Percentiles rank a stretch among this genome's conserved stretches.
phyloP scores from a whole-genome alignment of 1,284 basidiomycete genomes.

The Spongispora temasekensis region DNA sequence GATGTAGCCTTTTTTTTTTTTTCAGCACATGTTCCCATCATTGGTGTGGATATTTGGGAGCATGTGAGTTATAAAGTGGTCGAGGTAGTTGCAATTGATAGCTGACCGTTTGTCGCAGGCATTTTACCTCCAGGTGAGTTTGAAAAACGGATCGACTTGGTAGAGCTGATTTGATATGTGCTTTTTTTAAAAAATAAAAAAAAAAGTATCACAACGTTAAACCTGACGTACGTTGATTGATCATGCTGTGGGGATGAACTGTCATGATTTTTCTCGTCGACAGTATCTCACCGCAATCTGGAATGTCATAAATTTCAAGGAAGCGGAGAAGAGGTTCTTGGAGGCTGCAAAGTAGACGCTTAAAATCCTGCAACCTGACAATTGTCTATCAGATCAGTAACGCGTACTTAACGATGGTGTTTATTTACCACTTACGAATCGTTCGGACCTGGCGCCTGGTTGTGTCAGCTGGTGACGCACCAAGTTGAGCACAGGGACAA shows the following conservation, averaged over 20 bases:
- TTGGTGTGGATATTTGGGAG: conserved; percentile 98
- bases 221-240: conserved; percentile 66
- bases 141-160: background rate
- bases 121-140: conserved; percentile 69
- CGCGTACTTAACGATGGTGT: background rate
- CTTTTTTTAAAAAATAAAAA: no score
- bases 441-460: no score
- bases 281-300: conserved; percentile 81
- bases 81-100: conserved; percentile 9
- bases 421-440: background rate
- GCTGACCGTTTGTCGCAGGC: conserved; percentile 42
- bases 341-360: conserved; percentile 44
- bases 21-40: conserved; percentile 81
- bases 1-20: no score
- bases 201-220: conserved; percentile 93
- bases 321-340: conserved; percentile 72
- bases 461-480: no score
- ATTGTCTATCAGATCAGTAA: conserved; percentile 1
- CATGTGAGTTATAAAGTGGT: conserved; percentile 58
- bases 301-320: conserved; percentile 81
- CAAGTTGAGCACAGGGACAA: no score
- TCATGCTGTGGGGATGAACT: background rate
- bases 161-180: conserved; percentile 12
- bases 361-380: background rate
- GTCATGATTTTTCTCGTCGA: conserved; percentile 20